Conservation (phyloP, 2,329 filamentous ascomycete genomes). For the Stenocarpella maydis region DNA sequence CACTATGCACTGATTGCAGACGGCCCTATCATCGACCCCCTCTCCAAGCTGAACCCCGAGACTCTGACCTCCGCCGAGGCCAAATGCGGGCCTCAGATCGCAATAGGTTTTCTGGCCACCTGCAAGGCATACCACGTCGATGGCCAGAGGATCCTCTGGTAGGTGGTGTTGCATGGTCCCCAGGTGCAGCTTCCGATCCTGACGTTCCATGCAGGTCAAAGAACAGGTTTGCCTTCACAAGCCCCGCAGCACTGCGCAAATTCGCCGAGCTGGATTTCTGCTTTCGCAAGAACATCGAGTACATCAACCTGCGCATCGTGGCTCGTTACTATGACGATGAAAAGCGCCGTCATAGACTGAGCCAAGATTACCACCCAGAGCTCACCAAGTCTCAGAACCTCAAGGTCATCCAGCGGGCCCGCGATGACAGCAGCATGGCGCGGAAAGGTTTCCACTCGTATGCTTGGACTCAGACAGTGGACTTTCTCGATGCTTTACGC, state of each 20-base stretch:
- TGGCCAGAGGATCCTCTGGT: conserved; percentile 59
- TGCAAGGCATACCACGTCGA: conserved; percentile 59
- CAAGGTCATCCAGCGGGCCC: conserved; percentile 52
- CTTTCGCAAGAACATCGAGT: conserved; percentile 54
- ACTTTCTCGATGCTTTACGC: conserved; percentile 60
- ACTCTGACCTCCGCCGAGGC: conserved; percentile 55
- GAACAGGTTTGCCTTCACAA: conserved; percentile 64
- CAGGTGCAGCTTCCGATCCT: background rate
- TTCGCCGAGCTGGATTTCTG: conserved; percentile 55
- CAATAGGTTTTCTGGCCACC: conserved; percentile 61
- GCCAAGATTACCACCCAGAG: conserved; percentile 52
- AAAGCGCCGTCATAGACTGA: conserved; percentile 51
- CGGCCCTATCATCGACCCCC: conserved; percentile 61
- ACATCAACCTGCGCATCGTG: conserved; percentile 61
- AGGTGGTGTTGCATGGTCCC: background rate
- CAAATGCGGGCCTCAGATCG: conserved; percentile 55
- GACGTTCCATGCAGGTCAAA: conserved; percentile 41
- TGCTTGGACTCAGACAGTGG: conserved; percentile 61
- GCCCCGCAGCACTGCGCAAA: conserved; percentile 56
- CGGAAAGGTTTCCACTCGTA: conserved; percentile 64
- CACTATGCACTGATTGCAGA: conserved; percentile 59
- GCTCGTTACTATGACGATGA: conserved; percentile 65
- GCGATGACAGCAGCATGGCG: conserved; percentile 53
- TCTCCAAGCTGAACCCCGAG: conserved; percentile 54
- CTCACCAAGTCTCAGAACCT: conserved; percentile 53